These are phyloP conservation scores for Mrakia frigida DNA, from an alignment of 768 basidiomycete species.

Conservation along the genomic window DNA sequence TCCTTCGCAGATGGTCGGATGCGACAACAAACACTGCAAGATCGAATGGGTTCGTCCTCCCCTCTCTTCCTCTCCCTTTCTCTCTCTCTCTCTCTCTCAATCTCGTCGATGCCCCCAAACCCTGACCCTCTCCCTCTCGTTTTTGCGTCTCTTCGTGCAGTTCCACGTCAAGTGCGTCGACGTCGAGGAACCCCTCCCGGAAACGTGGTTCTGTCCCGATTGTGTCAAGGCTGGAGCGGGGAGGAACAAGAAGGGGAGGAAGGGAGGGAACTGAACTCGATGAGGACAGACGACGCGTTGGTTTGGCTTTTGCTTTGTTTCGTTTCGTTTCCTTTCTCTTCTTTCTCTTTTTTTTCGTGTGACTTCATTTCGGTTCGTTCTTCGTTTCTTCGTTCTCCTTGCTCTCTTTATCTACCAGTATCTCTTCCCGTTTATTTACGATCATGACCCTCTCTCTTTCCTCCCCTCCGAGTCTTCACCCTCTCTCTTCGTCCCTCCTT, in stretches of 20 bases:
- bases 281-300: no score
- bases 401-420: no score
- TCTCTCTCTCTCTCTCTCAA: not conserved
- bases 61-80: not conserved
- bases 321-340: not conserved
- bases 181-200: constrained; percentile 26
- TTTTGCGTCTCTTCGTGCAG: not conserved
- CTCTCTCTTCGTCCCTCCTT: no score
- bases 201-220: constrained; percentile 31
- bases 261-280: not conserved
- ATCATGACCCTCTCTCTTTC: no score
- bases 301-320: no score
- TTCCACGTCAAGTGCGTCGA: constrained; percentile 33
- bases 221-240: constrained; percentile 6
- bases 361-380: no score
- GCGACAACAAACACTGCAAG: constrained; percentile 31
- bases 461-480: no score
- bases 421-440: no score
- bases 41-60: constrained; percentile 31
- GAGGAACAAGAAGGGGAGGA: constrained; percentile 18
- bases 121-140: no score
- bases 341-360: not conserved
- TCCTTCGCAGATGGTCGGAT: constrained; percentile 30
- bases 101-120: not conserved
- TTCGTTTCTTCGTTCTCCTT: no score